A percentile compares a stretch with the other conserved stretches of the same genome.
These are phyloP conservation scores for Myochromella boudieri DNA, from an alignment of 768 basidiomycete genomes.

Conservation along the genomic window DNA sequence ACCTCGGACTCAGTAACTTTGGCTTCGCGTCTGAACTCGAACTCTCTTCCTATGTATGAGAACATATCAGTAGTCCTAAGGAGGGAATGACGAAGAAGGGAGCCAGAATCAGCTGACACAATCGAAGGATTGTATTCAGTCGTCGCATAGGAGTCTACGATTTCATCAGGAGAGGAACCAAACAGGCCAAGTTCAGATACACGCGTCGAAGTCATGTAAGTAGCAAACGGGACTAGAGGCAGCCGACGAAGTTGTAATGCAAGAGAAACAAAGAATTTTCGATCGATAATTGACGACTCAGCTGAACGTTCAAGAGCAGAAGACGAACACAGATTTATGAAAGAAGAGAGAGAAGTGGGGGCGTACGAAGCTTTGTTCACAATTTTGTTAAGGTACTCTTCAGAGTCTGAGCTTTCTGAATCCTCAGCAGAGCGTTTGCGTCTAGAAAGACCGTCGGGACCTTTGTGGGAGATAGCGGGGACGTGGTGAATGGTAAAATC, in stretches of 20 bases:
- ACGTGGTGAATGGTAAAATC: slow-evolving; percentile 35
- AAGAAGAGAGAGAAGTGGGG: too few species aligned
- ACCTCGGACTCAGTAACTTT: too few species aligned
- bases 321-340: not conserved
- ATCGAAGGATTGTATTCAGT: too few species aligned
- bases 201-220: too few species aligned
- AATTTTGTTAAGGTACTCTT: slow-evolving; percentile 28
- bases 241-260: not conserved
- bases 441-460: slow-evolving; percentile 35
- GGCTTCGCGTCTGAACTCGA: not conserved
- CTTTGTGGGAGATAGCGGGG: slow-evolving; percentile 25
- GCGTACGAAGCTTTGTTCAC: too few species aligned
- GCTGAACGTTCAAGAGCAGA: too few species aligned
- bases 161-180: too few species aligned
- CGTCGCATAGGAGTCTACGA: too few species aligned
- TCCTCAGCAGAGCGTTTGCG: slow-evolving; percentile 6
- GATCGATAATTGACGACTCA: too few species aligned
- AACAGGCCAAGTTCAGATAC: too few species aligned
- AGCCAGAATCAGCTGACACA: not conserved
- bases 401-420: slow-evolving; percentile 20
- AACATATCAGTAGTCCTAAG: not conserved
- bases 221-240: not conserved
- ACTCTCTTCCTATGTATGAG: slow-evolving; percentile 1
- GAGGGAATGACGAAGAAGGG: not conserved
- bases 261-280: not conserved